Percentiles rank a stretch among this genome's conserved stretches.
Evolutionary conservation across 768 basidiomycete species (phyloP).

Genomic region (Holtermannia corniformis): DNA sequence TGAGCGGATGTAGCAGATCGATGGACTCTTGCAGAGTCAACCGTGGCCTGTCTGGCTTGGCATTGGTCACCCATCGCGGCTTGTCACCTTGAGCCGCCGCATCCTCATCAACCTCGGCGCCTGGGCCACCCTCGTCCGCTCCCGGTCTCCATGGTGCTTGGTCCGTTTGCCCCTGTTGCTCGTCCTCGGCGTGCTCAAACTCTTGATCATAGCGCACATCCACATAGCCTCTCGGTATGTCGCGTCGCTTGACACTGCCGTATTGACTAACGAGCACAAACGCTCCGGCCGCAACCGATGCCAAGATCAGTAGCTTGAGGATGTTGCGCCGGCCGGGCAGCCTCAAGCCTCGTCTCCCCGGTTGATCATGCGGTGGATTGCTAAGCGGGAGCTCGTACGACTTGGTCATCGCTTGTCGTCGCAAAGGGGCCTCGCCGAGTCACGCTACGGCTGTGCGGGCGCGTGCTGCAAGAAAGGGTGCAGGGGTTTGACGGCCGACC

Average conservation of each 20-base stretch:
- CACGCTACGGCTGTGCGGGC: no score
- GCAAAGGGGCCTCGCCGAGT: no score
- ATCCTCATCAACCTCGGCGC: neutral
- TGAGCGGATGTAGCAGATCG: constrained; percentile 14
- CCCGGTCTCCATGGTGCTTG: neutral
- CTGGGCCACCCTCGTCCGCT: neutral
- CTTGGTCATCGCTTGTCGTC: no score
- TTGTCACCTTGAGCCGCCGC: neutral
- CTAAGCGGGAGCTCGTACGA: neutral
- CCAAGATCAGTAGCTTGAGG: neutral
- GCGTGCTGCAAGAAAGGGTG: no score
- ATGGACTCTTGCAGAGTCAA: constrained; percentile 23
- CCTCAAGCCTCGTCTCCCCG: neutral
- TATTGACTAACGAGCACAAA: neutral
- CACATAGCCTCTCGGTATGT: neutral
- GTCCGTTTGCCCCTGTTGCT: no score
- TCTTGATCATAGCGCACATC: neutral
- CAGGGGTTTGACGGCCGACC: no score
- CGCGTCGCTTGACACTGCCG: neutral
- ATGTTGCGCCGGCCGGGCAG: neutral
- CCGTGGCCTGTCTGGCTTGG: neutral
- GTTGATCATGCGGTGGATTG: neutral
- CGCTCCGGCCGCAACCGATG: neutral
- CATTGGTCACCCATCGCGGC: neutral
- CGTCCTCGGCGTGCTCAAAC: neutral